Evolutionary conservation across 345 rosid species (phyloP), one percentile per base, ranked within the genome.

Genomic region (Bretschneidera sinensis): DNA sequence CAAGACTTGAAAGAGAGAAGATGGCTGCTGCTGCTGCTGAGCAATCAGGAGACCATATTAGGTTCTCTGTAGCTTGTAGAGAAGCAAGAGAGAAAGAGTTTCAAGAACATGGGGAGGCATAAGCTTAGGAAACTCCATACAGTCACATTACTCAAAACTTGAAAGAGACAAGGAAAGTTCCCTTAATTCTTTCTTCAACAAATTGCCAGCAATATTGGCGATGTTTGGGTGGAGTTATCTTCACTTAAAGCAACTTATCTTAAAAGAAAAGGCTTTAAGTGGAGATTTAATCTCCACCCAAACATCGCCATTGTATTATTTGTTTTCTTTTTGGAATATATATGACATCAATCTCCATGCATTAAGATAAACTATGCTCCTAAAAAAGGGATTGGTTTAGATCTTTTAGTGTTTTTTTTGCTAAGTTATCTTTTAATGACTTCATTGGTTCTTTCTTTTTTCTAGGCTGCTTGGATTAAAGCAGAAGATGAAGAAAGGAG

Each of bases 51-150:
- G 82, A 70, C 18, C 70, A 53, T 43, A 62, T 39, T 49, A 73
- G 72, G 58, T 43, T 59, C 7, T 61, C 67, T 2, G 68, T 71
- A 23, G 64, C 80, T 17, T 89, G 96, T 19, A 86, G 73, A 80
- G 75, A 83, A 76, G 86, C 82, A 45, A 79, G 87, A 66, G 91
- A 86, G 10, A 86, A 70, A 73, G 99, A 94, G 77, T 66, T 94
- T 78, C 83, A 75, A 69, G 95, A 85, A 79, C 87, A 63, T 86
- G 97, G 97, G 95, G 92, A 68, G 99, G 97, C 49, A 63, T 94
- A 47, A 83, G 90, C 71, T 81, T 94, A 23, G 95, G 89, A 9
- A 86, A 90, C 63, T 83, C 89, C 20, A 73, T 90, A 31, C 70
- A 57, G 31, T 89, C 91, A 6, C 91, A 80, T 71, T 52, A 80